Evolutionary conservation across 1,284 basidiomycete genomes (phyloP), one percentile per base, ranked within the genome.

Genomic region (Tylopilus orsonianus): DNA sequence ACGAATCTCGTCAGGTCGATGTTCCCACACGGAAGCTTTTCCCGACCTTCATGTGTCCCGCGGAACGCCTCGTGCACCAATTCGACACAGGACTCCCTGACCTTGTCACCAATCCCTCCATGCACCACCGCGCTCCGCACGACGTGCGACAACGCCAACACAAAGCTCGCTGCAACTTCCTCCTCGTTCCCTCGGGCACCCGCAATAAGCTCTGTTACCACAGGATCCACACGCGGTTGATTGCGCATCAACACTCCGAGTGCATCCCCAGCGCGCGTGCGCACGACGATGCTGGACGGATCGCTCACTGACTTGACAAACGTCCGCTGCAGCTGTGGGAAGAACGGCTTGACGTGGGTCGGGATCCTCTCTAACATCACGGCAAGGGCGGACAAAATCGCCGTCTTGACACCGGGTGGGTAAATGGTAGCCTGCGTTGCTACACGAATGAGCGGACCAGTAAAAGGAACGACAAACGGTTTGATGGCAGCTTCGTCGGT

Each of bases 301-400:
- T 99, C 96, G 50, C 86, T 81, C 0, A 90, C 80, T 32, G 93
- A 92, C 72, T 99, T 99, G 69, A 97, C 89, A 65, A 99, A 99
- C 0, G 94, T 97, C 33, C 96, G 81, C 66, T 98, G 96, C 30
- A 99, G 74, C 66, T 99, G 96, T 2, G 96, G 97, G 78, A 97
- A 97, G 85, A 99, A 99, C 0, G 96, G 95, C 66, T 93, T 93
- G 56, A 97, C 93, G 56, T 97, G 91, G 18, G 79, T 75, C 0
- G 96, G 94, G 18, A 98, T 90, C 43, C 81, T 78, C 56, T 86
- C 81, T 27, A 97, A 75, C 78, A 97, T 89, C 9, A 85, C 82
- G 0, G 84, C 83, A 33, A 97, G 78, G 1, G 93, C 90, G 29
- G 79, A 81, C 22, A 96, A 77, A 52, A 97, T 95, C 9, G 87